phyloP scores from a whole-genome alignment of 1,139 yeast genomes.

The Blastobotrys aristatus region DNA sequence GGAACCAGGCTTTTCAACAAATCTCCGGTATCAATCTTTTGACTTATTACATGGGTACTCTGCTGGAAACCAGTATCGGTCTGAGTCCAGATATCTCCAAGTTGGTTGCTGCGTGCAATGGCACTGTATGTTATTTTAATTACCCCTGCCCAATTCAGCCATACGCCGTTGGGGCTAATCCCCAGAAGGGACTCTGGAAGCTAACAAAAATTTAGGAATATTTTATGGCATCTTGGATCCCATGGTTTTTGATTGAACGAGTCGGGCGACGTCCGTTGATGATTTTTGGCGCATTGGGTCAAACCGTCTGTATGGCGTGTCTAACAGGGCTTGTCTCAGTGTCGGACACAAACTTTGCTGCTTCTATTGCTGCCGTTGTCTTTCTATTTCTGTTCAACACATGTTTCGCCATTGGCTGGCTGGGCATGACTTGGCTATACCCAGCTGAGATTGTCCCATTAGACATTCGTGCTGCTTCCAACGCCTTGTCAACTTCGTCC shows the following conservation, averaged over 20 bases:
- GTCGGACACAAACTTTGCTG: constrained; percentile 16
- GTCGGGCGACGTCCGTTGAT: constrained; percentile 57
- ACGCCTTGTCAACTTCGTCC: constrained; percentile 52
- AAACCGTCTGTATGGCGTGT: constrained; percentile 25
- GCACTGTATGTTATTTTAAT: too few relatives aligned
- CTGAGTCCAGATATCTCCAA: constrained; percentile 40
- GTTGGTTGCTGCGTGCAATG: constrained; percentile 44
- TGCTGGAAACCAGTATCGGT: constrained; percentile 41
- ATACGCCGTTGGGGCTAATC: too few relatives aligned
- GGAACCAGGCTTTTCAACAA: constrained; percentile 56
- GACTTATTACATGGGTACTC: constrained; percentile 50
- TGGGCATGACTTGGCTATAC: constrained; percentile 45
- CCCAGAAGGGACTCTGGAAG: too few relatives aligned
- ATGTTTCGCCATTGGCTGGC: constrained; percentile 53
- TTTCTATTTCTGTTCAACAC: constrained; percentile 50
- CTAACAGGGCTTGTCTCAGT: constrained; percentile 25
- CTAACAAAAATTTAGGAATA: too few relatives aligned
- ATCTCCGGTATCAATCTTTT: constrained; percentile 68
- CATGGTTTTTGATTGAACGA: constrained; percentile 45
- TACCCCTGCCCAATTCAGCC: too few relatives aligned
- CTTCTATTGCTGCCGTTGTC: constrained; percentile 41
- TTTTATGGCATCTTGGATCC: constrained; percentile 43
- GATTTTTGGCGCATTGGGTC: constrained; percentile 38
- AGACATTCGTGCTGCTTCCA: constrained; percentile 49
- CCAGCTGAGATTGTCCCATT: constrained; percentile 44